Evolutionary conservation across 345 rosid species (phyloP).

Genomic region (Populus ilicifolia): DNA sequence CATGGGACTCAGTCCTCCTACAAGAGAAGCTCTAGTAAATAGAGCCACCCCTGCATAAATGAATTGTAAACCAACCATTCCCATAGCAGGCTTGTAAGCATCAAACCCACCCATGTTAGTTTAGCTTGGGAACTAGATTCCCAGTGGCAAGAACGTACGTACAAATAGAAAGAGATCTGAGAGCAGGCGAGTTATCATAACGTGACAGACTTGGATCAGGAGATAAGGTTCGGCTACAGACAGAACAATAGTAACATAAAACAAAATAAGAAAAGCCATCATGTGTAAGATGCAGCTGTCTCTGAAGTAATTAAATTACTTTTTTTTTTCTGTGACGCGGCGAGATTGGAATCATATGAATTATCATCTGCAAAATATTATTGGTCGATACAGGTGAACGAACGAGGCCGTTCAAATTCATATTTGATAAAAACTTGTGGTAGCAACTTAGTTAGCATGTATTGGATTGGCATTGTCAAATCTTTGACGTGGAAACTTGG

Average conservation of each 20-base stretch:
- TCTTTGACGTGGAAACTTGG: slow-evolving; percentile 5
- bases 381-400: no score
- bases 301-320: not conserved
- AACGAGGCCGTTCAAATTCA: no score
- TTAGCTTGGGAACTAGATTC: not conserved
- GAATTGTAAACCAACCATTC: slow-evolving; percentile 33
- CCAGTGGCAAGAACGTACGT: no score
- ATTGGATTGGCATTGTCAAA: not conserved
- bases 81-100: slow-evolving; percentile 21
- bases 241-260: not conserved
- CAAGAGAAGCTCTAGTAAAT: slow-evolving; percentile 29
- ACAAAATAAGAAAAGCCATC: not conserved
- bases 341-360: no score
- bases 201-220: no score
- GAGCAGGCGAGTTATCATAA: no score
- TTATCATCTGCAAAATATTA: no score
- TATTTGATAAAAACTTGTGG: no score
- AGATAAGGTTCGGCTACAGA: no score
- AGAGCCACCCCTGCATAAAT: slow-evolving; percentile 31
- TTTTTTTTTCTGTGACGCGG: not conserved
- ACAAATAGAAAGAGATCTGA: no score
- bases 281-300: not conserved
- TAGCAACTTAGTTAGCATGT: not conserved
- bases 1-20: slow-evolving; percentile 30
- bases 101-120: slow-evolving; percentile 14